Percentiles rank a stretch among this genome's conserved stretches.
phyloP scores from a whole-genome alignment of 495 filamentous ascomycete species.

The Penicillium canariense region DNA sequence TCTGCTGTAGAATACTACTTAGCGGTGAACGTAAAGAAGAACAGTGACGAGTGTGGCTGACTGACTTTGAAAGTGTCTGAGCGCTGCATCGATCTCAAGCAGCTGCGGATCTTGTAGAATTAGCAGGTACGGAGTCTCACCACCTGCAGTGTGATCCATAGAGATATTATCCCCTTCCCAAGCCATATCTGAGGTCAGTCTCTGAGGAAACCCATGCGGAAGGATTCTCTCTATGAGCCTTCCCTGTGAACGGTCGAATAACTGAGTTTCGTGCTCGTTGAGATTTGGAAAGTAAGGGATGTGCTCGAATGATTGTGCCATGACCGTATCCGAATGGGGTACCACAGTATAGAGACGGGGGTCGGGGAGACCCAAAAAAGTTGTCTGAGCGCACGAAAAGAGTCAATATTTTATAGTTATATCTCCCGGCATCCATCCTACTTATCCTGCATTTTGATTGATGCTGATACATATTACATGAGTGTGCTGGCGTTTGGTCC shows the following conservation, averaged over 20 bases:
- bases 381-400: too few species aligned
- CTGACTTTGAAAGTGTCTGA: background rate
- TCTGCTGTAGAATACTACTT: background rate
- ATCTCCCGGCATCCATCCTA: too few species aligned
- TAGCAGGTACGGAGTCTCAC: background rate
- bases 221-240: background rate
- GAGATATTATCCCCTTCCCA: background rate
- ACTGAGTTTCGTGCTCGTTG: background rate
- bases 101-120: background rate
- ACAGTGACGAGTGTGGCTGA: background rate
- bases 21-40: background rate
- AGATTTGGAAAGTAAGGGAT: conserved; percentile 1
- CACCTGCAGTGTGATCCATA: background rate
- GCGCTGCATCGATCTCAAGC: background rate
- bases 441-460: too few species aligned
- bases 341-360: too few species aligned
- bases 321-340: too few species aligned
- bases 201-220: background rate
- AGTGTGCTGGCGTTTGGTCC: too few species aligned
- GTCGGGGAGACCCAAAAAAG: too few species aligned
- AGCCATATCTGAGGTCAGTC: background rate
- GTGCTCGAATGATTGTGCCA: too few species aligned
- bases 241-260: background rate
- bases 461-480: too few species aligned
- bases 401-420: too few species aligned